A percentile compares a stretch with the other conserved stretches of the same genome.
Evolutionary conservation across 345 rosid genomes (phyloP).

Genomic region (Rhodomyrtus tomentosa): DNA sequence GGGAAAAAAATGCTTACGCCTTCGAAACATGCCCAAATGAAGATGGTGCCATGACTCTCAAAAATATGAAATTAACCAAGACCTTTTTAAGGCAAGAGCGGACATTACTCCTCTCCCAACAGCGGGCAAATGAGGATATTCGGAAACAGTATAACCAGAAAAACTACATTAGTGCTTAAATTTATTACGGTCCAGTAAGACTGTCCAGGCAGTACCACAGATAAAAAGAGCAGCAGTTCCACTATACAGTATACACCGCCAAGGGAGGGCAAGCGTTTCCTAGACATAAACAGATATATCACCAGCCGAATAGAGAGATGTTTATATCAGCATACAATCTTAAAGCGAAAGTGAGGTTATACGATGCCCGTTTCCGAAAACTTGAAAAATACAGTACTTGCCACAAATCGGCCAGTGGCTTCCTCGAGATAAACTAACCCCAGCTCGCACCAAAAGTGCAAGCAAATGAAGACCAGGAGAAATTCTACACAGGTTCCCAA

Average conservation of each 20-base stretch:
- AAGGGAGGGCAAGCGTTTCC: neutral
- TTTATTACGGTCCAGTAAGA: neutral
- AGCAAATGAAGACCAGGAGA: neutral
- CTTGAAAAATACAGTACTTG: neutral
- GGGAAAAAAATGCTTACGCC: neutral
- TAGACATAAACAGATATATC: neutral
- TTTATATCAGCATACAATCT: neutral
- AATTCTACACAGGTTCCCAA: conserved; percentile 20
- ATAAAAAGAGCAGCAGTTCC: neutral
- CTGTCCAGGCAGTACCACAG: neutral
- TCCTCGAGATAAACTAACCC: neutral
- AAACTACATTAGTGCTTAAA: neutral
- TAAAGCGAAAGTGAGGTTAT: neutral
- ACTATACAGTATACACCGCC: neutral
- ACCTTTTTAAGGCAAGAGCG: neutral
- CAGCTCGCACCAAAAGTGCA: neutral
- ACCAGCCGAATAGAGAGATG: neutral
- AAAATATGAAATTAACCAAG: neutral
- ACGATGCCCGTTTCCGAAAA: neutral
- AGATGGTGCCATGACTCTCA: neutral
- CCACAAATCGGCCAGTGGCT: neutral
- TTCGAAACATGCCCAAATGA: neutral
- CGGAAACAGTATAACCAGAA: neutral
- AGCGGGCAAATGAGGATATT: neutral
- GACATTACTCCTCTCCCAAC: neutral